Evolutionary conservation across 2,329 filamentous ascomycete species (phyloP).

Genomic region (Fusarium sp.): DNA sequence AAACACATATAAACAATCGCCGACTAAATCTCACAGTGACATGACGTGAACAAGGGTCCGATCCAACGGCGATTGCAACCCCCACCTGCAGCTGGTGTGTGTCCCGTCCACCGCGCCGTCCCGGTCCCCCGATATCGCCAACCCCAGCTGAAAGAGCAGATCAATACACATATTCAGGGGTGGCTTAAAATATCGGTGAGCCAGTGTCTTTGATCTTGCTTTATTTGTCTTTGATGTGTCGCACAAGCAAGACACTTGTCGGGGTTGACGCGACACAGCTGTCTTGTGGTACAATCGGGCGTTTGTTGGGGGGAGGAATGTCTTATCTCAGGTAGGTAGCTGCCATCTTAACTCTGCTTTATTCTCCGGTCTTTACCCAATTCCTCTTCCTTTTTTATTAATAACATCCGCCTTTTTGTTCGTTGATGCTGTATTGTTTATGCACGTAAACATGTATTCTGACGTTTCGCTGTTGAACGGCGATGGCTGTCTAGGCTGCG

Average conservation of each 20-base stretch:
- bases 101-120: constrained; percentile 5
- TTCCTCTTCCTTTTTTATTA: neutral
- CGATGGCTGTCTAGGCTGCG: constrained; percentile 40
- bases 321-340: neutral
- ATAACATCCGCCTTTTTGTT: neutral
- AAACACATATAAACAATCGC: neutral
- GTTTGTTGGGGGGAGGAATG: neutral
- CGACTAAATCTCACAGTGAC: neutral
- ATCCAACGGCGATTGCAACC: constrained; percentile 10
- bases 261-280: no score
- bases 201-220: neutral
- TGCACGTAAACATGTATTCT: constrained; percentile 7
- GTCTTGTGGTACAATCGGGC: neutral
- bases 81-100: neutral
- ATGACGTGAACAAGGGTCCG: constrained; percentile 1
- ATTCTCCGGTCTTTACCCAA: neutral
- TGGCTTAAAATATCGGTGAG: constrained; percentile 35
- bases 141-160: constrained; percentile 20
- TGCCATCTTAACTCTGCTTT: neutral
- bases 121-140: constrained; percentile 32
- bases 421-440: neutral
- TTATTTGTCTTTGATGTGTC: neutral
- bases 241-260: neutral
- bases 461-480: neutral
- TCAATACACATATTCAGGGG: constrained; percentile 1